A percentile compares a stretch with the other conserved stretches of the same genome.
These are phyloP conservation scores for Arctium lappa DNA, from an alignment of 129 eudicot genomes.

Conservation along the genomic window DNA sequence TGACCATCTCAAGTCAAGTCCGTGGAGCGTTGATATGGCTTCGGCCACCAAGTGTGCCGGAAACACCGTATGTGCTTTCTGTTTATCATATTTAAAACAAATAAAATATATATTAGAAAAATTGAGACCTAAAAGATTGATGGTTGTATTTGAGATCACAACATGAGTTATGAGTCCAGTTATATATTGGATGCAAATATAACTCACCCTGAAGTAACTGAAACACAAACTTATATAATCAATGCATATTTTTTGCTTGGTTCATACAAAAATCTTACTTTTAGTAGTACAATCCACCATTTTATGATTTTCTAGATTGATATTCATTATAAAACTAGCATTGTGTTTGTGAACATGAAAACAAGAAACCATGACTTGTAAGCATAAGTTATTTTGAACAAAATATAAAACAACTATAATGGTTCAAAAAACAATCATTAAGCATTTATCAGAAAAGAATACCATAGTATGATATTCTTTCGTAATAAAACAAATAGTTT, in stretches of 20 bases:
- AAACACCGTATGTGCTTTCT: slow-evolving; percentile 72
- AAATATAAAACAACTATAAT: neutral
- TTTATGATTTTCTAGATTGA: neutral
- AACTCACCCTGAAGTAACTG: neutral
- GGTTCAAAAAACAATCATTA: neutral
- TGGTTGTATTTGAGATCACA: neutral
- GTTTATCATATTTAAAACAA: slow-evolving; percentile 4
- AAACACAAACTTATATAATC: too few species aligned
- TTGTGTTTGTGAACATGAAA: too few species aligned
- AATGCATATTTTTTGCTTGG: too few species aligned
- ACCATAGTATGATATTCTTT: neutral
- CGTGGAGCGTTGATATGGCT: slow-evolving; percentile 85
- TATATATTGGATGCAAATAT: neutral
- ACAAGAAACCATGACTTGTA: neutral
- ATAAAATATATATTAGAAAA: neutral
- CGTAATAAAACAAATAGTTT: neutral
- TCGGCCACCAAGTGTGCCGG: slow-evolving; percentile 87
- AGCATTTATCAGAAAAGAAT: neutral
- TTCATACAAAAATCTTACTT: too few species aligned
- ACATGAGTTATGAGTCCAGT: neutral
- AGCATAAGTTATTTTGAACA: neutral
- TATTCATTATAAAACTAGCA: too few species aligned
- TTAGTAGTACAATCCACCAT: neutral
- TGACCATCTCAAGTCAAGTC: slow-evolving; percentile 83
- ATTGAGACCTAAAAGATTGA: neutral